A percentile compares a stretch with the other conserved stretches of the same genome.
These are phyloP conservation scores for Aspergillus biplanus DNA, from an alignment of 495 filamentous ascomycete genomes.

Conservation along the genomic window DNA sequence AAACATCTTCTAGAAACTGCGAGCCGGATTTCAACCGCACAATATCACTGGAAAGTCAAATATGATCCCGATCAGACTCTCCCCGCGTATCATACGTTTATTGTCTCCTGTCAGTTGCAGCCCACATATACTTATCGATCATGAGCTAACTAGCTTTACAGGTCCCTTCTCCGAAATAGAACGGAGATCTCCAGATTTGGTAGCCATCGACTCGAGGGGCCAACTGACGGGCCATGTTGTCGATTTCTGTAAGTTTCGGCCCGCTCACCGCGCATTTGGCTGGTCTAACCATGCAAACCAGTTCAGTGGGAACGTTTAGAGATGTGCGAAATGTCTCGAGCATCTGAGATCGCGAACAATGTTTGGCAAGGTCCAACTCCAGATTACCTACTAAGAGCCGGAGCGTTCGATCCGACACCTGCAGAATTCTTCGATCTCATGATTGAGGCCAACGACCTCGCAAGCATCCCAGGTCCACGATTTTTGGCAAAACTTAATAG, in stretches of 20 bases:
- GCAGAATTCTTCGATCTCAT: constrained; percentile 65
- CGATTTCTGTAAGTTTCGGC: constrained; percentile 71
- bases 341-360: constrained; percentile 84
- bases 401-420: constrained; percentile 26
- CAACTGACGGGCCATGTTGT: constrained; percentile 76
- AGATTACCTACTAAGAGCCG: constrained; percentile 54
- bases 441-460: constrained; percentile 86
- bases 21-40: constrained; percentile 72
- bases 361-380: constrained; percentile 91
- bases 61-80: constrained; percentile 59
- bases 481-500: constrained; percentile 61
- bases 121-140: not conserved
- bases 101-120: constrained; percentile 61
- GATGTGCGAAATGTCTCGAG: constrained; percentile 90
- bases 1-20: constrained; percentile 67
- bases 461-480: constrained; percentile 61
- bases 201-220: constrained; percentile 75
- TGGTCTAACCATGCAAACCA: constrained; percentile 33
- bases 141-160: constrained; percentile 36
- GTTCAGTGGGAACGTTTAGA: constrained; percentile 86
- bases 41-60: constrained; percentile 70
- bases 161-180: constrained; percentile 78
- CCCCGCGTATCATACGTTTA: constrained; percentile 82
- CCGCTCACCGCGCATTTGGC: not conserved
- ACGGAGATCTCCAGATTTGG: constrained; percentile 65